A percentile compares a stretch with the other conserved stretches of the same genome.
phyloP scores from a whole-genome alignment of 2,329 filamentous ascomycete species.

The Hortaea sp. region DNA sequence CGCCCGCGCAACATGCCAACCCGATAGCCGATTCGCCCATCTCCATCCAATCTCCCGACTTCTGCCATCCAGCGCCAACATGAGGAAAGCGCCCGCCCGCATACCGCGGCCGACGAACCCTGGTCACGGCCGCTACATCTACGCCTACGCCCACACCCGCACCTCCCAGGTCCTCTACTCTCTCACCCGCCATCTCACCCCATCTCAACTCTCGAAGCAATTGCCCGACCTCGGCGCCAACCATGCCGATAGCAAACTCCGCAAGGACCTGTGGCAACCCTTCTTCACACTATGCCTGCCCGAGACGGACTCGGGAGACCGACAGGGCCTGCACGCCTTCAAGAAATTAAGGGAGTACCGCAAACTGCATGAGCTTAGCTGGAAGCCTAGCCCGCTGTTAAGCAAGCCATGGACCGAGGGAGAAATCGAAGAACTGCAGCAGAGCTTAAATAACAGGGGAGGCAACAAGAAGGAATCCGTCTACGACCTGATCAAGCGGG shows the following conservation, averaged over 20 bases:
- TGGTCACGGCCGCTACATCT: conserved; percentile 46
- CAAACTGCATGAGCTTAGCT: conserved; percentile 47
- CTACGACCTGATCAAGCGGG: conserved; percentile 22
- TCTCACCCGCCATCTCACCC: conserved; percentile 32
- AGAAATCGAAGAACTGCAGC: conserved; percentile 31
- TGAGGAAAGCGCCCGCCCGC: too few relatives aligned
- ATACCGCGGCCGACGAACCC: too few relatives aligned
- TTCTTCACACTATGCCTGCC: conserved; percentile 50
- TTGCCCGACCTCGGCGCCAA: conserved; percentile 55
- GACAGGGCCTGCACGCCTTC: conserved; percentile 45
- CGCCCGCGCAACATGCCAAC: too few relatives aligned
- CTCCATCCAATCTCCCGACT: too few relatives aligned
- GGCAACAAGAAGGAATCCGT: conserved; percentile 23
- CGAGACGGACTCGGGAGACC: conserved; percentile 23
- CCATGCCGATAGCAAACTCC: conserved; percentile 46
- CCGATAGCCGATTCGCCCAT: too few relatives aligned
- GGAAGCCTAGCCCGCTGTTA: conserved; percentile 27
- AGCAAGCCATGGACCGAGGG: conserved; percentile 29
- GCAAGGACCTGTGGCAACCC: conserved; percentile 54
- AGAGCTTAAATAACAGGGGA: conserved; percentile 24
- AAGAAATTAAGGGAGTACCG: conserved; percentile 51
- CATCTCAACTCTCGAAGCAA: conserved; percentile 43
- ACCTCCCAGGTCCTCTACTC: conserved; percentile 58
- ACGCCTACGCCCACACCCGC: conserved; percentile 50
- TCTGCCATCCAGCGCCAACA: too few relatives aligned